phyloP scores from a whole-genome alignment of 2,329 filamentous ascomycete genomes.

The Xylariaceae sp. region DNA sequence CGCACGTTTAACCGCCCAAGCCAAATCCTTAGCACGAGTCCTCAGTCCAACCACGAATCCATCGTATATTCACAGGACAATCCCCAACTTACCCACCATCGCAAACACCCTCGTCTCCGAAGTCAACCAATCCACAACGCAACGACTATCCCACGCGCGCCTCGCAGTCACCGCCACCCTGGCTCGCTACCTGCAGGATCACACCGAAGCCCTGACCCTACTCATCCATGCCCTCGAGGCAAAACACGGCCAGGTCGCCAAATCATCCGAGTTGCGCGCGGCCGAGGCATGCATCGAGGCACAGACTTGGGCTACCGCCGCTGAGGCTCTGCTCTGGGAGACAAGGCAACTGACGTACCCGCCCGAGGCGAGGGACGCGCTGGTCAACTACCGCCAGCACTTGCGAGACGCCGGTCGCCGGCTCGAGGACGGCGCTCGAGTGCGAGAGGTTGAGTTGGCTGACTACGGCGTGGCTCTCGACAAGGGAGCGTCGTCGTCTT shows the following conservation, averaged over 20 bases:
- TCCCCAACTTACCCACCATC: slow-evolving; percentile 44
- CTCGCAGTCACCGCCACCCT: slow-evolving; percentile 37
- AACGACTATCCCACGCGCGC: slow-evolving; percentile 36
- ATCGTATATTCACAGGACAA: slow-evolving; percentile 53
- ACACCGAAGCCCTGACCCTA: slow-evolving; percentile 37
- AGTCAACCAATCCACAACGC: slow-evolving; percentile 24
- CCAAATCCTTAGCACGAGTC: slow-evolving; percentile 45
- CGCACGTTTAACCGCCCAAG: slow-evolving; percentile 44
- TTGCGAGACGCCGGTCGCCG: slow-evolving; percentile 44
- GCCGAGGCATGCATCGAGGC: slow-evolving; percentile 41
- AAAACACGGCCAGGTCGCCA: slow-evolving; percentile 50
- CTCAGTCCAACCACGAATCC: slow-evolving; percentile 47
- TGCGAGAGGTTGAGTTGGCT: slow-evolving; percentile 40
- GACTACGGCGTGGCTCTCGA: slow-evolving; percentile 45
- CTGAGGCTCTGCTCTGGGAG: slow-evolving; percentile 31
- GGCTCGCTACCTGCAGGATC: slow-evolving; percentile 36
- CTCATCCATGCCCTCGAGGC: slow-evolving; percentile 49
- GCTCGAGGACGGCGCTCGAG: slow-evolving; percentile 40
- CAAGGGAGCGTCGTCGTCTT: slow-evolving; percentile 41
- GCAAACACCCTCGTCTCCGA: slow-evolving; percentile 35
- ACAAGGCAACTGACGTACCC: slow-evolving; percentile 41
- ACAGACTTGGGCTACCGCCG: slow-evolving; percentile 38
- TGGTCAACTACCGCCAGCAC: slow-evolving; percentile 45
- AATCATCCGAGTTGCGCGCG: slow-evolving; percentile 48
- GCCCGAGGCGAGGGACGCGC: slow-evolving; percentile 36